Evolutionary conservation across 2,329 filamentous ascomycete species (phyloP), one percentile per base, ranked within the genome.

Genomic region (Botryotinia convoluta): DNA sequence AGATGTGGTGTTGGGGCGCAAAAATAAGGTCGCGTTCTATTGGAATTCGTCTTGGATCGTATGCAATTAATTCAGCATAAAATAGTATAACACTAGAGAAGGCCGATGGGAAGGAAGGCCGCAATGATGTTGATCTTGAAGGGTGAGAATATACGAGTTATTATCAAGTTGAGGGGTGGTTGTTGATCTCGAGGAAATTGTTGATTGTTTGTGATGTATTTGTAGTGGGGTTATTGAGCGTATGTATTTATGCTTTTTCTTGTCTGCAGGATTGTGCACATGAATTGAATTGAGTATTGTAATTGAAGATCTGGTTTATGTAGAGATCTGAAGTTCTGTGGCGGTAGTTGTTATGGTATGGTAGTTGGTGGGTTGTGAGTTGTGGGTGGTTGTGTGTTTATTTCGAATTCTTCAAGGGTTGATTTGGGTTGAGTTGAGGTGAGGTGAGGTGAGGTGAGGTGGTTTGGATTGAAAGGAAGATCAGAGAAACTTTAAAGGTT

Each of bases 211-310:
- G 71, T 37, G 59, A 54, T 35, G 69, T 63, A 42, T 45, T 39
- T 39, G 69, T 72, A 65, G 72, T 69, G 65, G 37, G 61, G 37
- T 54, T 54, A 29, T 54, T 18, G n/a, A 54, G 64, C 8, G 32
- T 35, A 42, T 26, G 45, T 42, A 57, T 54, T 54, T 61, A 16
- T 45, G 39, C 68, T 32, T 70, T 45, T 69, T 72, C 71, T 62
- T 72, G 45, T 44, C 71, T 72, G 75, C 70, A 72, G 69, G 20
- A 26, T 70, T 74, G 61, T 72, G 73, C 73, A 74, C 73, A 74
- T 72, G 61, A 54, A 72, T 76, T 29, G 73, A 76, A 75, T 77
- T 77, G 75, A 64, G 68, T 42, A 42, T 75, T 54, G 37, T 60
- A 68, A 39, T 68, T 68, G 54, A 29, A 32, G 62, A 72, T 72